Base-by-base conservation (phyloP, 2,329 filamentous ascomycete genomes). In the Pseudogymnoascus sp. region DNA sequence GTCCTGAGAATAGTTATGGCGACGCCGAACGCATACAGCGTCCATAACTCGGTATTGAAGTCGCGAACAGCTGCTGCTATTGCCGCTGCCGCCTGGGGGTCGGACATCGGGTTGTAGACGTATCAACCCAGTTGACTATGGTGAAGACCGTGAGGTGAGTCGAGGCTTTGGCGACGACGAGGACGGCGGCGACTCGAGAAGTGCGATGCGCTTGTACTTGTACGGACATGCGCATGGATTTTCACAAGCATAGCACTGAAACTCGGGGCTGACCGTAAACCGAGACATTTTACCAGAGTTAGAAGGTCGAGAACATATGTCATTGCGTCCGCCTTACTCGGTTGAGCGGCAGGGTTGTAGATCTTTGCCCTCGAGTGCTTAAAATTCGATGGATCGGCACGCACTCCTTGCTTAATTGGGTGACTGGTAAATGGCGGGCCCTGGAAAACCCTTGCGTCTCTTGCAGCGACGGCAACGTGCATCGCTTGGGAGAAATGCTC, bases 1-100 rank as follows among this genome's bases (percentile, higher is more conserved):
- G 79, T 78, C 34, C 85, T 78, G 10, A 87, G 68, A 6, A 70
- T 69, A 11, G 85, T 84, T 53, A 84, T 68, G 34, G 78, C 62
- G 16, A 83, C 71, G 5, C 79, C 82, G 23, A 85, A 67, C 0
- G 73, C 79, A 16, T 85, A 73, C 4, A 86, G 76, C 5, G 81
- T 78, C 65, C 81, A 82, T 1, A 77, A 77, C 69, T 82, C 79
- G 10, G 73, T 77, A 31, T 70, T 73, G 67, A 81, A 81, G 16
- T 56, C 50, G 21, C 34, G 44, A 44, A 66, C 16, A n/a, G 62
- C 67, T 4, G 62, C 63, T 42, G 63, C 63, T 16, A 63, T 63
- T 14, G 63, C 63, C 37, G 63, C 63, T 23, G 66, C 67, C 31
- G 66, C 64, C 40, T 16, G 59, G 59, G 16, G 63, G 59, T 64